phyloP scores from a whole-genome alignment of 1,284 basidiomycete species.

The Boletellus deceptivus region DNA sequence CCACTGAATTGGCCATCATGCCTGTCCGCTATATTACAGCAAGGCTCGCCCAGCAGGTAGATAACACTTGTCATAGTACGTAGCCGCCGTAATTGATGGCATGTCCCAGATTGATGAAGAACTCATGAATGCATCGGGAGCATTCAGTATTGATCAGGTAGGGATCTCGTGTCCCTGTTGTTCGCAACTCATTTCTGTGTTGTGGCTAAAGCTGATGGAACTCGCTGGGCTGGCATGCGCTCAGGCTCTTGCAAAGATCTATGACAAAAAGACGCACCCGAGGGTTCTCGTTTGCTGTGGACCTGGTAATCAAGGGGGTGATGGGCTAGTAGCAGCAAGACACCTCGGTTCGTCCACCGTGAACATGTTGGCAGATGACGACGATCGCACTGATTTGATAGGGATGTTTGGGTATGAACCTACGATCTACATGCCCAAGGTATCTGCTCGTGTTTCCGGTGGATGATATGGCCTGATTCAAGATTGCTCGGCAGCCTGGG shows the following conservation, averaged over 20 bases:
- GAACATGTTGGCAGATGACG: not conserved
- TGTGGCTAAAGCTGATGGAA: slow-evolving; percentile 81
- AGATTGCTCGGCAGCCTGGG: slow-evolving; percentile 54
- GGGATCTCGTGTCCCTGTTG: not conserved
- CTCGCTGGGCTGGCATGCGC: slow-evolving; percentile 97
- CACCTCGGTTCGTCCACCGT: slow-evolving; percentile 69
- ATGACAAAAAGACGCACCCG: slow-evolving; percentile 61
- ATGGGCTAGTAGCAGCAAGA: slow-evolving; percentile 94
- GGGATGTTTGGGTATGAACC: slow-evolving; percentile 88
- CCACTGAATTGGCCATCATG: slow-evolving; percentile 41
- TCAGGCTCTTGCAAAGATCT: slow-evolving; percentile 80
- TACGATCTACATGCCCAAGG: slow-evolving; percentile 90
- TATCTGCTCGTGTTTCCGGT: slow-evolving; percentile 30
- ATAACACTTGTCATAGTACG: not conserved
- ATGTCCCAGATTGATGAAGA: slow-evolving; percentile 81
- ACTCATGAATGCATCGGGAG: slow-evolving; percentile 80
- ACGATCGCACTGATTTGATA: slow-evolving; percentile 27
- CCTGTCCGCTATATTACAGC: slow-evolving; percentile 74
- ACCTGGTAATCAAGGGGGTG: slow-evolving; percentile 96
- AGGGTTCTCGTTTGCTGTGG: slow-evolving; percentile 92
- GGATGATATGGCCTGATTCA: slow-evolving; percentile 1
- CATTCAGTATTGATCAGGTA: slow-evolving; percentile 91
- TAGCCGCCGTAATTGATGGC: slow-evolving; percentile 1
- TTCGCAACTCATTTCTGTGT: slow-evolving; percentile 1
- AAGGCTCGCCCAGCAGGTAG: slow-evolving; percentile 77